phyloP scores from a whole-genome alignment of 1,139 yeast genomes.

The Arxiozyma slooffiae region DNA sequence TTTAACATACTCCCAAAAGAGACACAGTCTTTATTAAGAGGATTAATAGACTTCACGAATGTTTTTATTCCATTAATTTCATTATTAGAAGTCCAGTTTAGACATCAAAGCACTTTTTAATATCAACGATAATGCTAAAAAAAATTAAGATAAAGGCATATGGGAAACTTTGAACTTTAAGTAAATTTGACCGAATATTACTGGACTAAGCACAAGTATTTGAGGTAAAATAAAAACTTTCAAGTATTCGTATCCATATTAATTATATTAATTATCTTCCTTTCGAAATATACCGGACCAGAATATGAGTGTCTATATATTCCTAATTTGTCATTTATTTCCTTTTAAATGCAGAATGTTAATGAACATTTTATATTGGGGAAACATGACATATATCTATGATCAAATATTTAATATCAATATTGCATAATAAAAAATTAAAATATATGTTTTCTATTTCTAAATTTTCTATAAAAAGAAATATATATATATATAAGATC shows the following conservation, averaged over 20 bases:
- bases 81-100: slow-evolving; percentile 92
- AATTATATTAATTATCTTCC: not conserved
- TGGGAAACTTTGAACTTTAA: slow-evolving; percentile 50
- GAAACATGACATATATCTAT: too few species aligned
- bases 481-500: too few species aligned
- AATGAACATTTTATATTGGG: too few species aligned
- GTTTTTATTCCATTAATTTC: slow-evolving; percentile 42
- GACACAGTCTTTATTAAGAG: slow-evolving; percentile 47
- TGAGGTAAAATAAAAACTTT: not conserved
- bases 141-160: slow-evolving; percentile 46
- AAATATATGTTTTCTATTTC: too few species aligned
- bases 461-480: not conserved
- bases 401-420: too few species aligned
- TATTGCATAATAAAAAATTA: too few species aligned
- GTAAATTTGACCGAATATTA: slow-evolving; percentile 52
- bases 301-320: too few species aligned
- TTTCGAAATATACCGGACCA: not conserved
- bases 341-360: too few species aligned
- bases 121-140: slow-evolving; percentile 40
- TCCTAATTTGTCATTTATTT: too few species aligned
- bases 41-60: not conserved
- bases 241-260: not conserved
- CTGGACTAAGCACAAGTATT: slow-evolving; percentile 24
- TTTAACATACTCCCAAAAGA: slow-evolving; percentile 72
- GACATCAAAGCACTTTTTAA: slow-evolving; percentile 66